Evolutionary conservation across 352 stramenopile species (phyloP), one percentile per base, ranked within the genome.

Genomic region (Phytophthora fragariaefolia): DNA sequence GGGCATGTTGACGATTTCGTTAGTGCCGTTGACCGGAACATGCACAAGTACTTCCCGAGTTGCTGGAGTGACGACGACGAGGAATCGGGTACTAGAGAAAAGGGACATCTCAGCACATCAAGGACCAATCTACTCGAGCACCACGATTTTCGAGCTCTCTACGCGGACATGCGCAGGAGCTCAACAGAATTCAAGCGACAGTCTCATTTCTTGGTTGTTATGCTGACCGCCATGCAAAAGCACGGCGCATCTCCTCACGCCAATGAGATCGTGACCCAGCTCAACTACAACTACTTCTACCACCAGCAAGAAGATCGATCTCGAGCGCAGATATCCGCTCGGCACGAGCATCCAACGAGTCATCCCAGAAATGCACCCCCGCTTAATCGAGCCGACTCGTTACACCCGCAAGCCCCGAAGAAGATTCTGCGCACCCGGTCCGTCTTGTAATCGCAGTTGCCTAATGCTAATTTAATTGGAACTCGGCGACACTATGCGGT

Each of bases 211-310:
- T 54, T 95, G 49, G 82, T 89, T 9, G 78, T 92, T 22, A 83
- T 93, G 66, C 74, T 95, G 28, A 84, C 82, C 1, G 71, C 81
- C 12, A 93, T 93, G 86, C 64, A 83, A 20, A 92, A 90, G 49
- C 79, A 90, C 56, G 80, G 84, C 1, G 81, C 83, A 10, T 91
- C 83, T 13, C 73, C 83, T 9, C 77, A 95, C 59, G 78, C 93
- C 15, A 83, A 77, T 18, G 79, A 92, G 45, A 76, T 93, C 20
- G 59, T 90, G 22, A 78, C 81, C 15, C 79, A 90, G 26, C 79
- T 95, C 46, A 95, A 91, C 57, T 95, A 83, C 72, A 95, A 95
- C 49, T 80, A 76, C 55, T 90, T 82, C 36, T 90, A 90, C 47
- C 77, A 89, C 59, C 45, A 73, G 10, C 58, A 79, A 74, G 58